phyloP scores from a whole-genome alignment of 2,329 filamentous ascomycete genomes.

The Pseudohalonectria lignicola region DNA sequence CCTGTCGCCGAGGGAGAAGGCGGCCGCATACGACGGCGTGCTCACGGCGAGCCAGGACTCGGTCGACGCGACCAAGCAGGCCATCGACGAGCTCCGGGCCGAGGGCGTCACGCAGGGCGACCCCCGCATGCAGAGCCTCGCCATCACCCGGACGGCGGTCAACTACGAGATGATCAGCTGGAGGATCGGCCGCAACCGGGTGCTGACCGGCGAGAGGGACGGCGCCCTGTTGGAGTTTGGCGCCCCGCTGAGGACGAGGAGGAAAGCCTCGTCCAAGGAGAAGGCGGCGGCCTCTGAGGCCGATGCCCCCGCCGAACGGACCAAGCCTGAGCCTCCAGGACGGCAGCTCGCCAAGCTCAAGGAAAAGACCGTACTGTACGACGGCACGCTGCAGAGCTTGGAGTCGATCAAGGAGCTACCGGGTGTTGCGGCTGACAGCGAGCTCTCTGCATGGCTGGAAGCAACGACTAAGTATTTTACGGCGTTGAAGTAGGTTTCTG shows the following conservation, averaged over 20 bases:
- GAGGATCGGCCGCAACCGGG: conserved; percentile 86
- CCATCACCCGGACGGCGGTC: conserved; percentile 85
- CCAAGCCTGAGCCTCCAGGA: conserved; percentile 56
- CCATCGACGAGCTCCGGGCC: conserved; percentile 77
- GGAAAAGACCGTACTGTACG: conserved; percentile 82
- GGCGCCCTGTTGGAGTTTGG: conserved; percentile 50
- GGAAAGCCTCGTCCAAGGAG: conserved; percentile 24
- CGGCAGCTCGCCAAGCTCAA: conserved; percentile 70
- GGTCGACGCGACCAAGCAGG: conserved; percentile 84
- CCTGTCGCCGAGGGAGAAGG: conserved; percentile 52
- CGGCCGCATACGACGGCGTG: conserved; percentile 82
- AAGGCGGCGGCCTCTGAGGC: conserved; percentile 9
- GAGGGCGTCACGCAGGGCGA: conserved; percentile 82
- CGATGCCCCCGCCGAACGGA: conserved; percentile 21
- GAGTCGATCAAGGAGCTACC: conserved; percentile 83
- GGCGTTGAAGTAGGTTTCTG: conserved; percentile 60
- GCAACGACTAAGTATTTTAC: conserved; percentile 75
- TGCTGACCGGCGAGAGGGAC: conserved; percentile 74
- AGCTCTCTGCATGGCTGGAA: conserved; percentile 67
- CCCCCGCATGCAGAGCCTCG: conserved; percentile 78
- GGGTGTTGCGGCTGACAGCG: conserved; percentile 75
- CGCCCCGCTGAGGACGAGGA: conserved; percentile 28
- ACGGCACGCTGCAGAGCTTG: conserved; percentile 81
- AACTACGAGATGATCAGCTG: conserved; percentile 92
- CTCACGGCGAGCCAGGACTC: conserved; percentile 87